Evolutionary conservation across 805 yeast species (phyloP).

Genomic region (Torulaspora delbrueckii): DNA sequence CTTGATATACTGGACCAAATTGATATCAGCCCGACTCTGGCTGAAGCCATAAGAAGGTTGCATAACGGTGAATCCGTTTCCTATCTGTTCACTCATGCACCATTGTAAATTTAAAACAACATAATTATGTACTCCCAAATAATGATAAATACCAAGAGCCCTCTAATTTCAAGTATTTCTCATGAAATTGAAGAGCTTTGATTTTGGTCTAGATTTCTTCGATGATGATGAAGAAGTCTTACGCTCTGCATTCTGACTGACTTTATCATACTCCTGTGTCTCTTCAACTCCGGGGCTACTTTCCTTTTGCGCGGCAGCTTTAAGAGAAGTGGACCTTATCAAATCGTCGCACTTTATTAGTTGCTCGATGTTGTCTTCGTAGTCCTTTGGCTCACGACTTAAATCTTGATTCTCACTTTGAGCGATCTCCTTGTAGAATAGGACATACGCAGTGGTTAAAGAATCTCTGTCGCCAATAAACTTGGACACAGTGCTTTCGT

Average conservation of each 20-base stretch:
- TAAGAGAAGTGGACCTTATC: slow-evolving; percentile 12
- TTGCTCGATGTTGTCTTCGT: slow-evolving; percentile 22
- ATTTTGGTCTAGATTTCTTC: slow-evolving; percentile 21
- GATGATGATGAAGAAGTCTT: slow-evolving; percentile 10
- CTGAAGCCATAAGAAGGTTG: slow-evolving; percentile 89
- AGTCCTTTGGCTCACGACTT: slow-evolving; percentile 10
- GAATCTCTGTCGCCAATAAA: slow-evolving; percentile 88
- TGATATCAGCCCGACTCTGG: slow-evolving; percentile 81
- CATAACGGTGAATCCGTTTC: slow-evolving; percentile 96
- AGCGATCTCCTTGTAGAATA: slow-evolving; percentile 67
- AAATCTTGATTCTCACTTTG: not conserved
- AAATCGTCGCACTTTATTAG: slow-evolving; percentile 25
- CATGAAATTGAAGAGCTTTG: slow-evolving; percentile 28
- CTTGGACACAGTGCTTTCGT: slow-evolving; percentile 72
- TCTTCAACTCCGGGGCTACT: slow-evolving; percentile 11
- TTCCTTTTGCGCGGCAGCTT: slow-evolving; percentile 4
- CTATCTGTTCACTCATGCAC: slow-evolving; percentile 72
- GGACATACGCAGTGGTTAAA: slow-evolving; percentile 83
- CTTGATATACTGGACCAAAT: slow-evolving; percentile 67
- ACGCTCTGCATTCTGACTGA: slow-evolving; percentile 8
- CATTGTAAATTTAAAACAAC: slow-evolving; percentile 22
- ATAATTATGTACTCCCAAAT: slow-evolving; percentile 3
- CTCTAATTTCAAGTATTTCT: slow-evolving; percentile 1
- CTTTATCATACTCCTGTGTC: slow-evolving; percentile 12
- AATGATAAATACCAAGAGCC: not conserved